A percentile compares a stretch with the other conserved stretches of the same genome.
phyloP scores from a whole-genome alignment of 2,329 filamentous ascomycete species.

The Fusarium zealandicum region DNA sequence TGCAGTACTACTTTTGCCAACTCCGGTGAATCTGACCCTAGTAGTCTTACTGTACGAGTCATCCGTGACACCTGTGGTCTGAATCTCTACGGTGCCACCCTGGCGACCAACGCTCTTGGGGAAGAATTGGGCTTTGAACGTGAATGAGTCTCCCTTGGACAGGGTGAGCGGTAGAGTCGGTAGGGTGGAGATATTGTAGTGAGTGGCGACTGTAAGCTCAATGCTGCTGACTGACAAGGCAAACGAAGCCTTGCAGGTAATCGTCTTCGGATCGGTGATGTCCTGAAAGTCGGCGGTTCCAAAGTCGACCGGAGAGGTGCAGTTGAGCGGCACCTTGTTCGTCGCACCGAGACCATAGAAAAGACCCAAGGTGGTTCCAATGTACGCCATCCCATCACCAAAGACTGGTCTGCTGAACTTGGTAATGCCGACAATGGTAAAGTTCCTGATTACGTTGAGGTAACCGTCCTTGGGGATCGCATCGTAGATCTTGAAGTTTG shows the following conservation, averaged over 20 bases:
- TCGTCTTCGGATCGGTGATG: slow-evolving; percentile 33
- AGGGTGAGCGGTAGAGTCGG: slow-evolving; percentile 45
- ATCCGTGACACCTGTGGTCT: slow-evolving; percentile 54
- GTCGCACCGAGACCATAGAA: slow-evolving; percentile 65
- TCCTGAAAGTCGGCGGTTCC: slow-evolving; percentile 53
- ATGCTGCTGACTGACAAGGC: slow-evolving; percentile 52
- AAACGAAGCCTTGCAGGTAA: slow-evolving; percentile 59
- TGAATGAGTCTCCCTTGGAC: slow-evolving; percentile 50
- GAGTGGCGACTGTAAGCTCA: slow-evolving; percentile 42
- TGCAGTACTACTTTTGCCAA: slow-evolving; percentile 54
- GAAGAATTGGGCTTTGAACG: slow-evolving; percentile 53
- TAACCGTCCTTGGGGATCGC: slow-evolving; percentile 56
- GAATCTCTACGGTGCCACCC: slow-evolving; percentile 56
- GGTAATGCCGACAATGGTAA: slow-evolving; percentile 58
- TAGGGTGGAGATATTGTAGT: slow-evolving; percentile 49
- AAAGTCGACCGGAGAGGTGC: slow-evolving; percentile 57
- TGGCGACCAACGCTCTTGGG: slow-evolving; percentile 53
- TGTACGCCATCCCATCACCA: slow-evolving; percentile 62
- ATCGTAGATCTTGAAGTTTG: slow-evolving; percentile 60
- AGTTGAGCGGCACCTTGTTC: slow-evolving; percentile 61
- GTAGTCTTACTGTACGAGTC: slow-evolving; percentile 56
- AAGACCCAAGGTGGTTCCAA: slow-evolving; percentile 59
- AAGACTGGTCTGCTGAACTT: slow-evolving; percentile 67
- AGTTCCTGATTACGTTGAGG: slow-evolving; percentile 57
- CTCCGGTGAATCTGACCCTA: slow-evolving; percentile 57